These are phyloP conservation scores for Pseudogymnoascus sp. DNA, from an alignment of 2,329 filamentous ascomycete species.

Conservation along the genomic window DNA sequence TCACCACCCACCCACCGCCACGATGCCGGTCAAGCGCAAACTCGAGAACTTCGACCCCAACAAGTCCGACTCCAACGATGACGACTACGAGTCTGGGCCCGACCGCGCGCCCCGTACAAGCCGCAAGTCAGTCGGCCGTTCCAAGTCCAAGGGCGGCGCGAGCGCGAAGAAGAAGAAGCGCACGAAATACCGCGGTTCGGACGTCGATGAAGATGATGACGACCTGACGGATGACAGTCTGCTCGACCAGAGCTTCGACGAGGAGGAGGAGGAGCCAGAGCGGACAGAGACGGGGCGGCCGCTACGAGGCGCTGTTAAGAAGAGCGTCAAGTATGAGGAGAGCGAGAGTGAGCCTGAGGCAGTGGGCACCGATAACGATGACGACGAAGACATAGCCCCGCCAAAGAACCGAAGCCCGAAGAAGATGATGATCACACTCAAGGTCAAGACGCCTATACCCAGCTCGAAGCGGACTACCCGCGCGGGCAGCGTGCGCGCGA, in stretches of 20 bases:
- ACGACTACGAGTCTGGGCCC: slow-evolving; percentile 54
- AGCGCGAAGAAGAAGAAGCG: slow-evolving; percentile 32
- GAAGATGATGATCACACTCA: slow-evolving; percentile 24
- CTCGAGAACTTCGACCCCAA: slow-evolving; percentile 58
- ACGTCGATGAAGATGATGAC: slow-evolving; percentile 55
- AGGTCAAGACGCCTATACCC: slow-evolving; percentile 19
- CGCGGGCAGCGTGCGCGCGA: slow-evolving; percentile 24
- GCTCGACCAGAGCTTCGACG: slow-evolving; percentile 42
- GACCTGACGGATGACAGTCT: slow-evolving; percentile 39
- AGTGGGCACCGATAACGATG: slow-evolving; percentile 8
- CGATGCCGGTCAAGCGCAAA: slow-evolving; percentile 38
- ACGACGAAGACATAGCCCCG: slow-evolving; percentile 13
- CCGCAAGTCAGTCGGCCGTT: slow-evolving; percentile 31
- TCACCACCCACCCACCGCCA: not conserved
- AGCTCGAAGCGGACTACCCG: slow-evolving; percentile 21
- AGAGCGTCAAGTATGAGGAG: slow-evolving; percentile 42
- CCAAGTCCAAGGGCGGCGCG: slow-evolving; percentile 24
- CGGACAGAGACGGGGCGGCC: slow-evolving; percentile 40
- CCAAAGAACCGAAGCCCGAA: not conserved
- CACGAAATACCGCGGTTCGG: slow-evolving; percentile 49
- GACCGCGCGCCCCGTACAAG: slow-evolving; percentile 39
- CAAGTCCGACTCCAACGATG: slow-evolving; percentile 59
- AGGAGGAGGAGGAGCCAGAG: slow-evolving; percentile 34
- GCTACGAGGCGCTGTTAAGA: slow-evolving; percentile 41
- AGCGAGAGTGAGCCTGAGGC: slow-evolving; percentile 34